phyloP scores from a whole-genome alignment of 257 asterid genomes.

The Capsicum pubescens region DNA sequence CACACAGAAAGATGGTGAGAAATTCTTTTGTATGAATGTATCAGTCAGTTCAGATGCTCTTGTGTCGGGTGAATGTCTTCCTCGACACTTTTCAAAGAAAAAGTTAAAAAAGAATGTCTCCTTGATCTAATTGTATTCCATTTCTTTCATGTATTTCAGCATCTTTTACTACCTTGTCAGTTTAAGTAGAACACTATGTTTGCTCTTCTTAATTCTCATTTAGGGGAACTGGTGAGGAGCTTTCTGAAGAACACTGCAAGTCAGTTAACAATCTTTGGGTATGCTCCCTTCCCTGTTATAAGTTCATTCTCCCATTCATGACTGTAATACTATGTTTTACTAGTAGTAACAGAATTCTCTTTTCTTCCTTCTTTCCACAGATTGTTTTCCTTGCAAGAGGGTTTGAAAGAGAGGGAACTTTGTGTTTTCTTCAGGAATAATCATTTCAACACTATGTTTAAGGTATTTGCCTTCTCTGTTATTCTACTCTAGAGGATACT shows the following conservation, averaged over 20 bases:
- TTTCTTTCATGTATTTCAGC: slow-evolving; percentile 14
- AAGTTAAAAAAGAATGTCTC: background rate
- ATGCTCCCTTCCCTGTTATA: slow-evolving; percentile 39
- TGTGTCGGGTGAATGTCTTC: slow-evolving; percentile 5
- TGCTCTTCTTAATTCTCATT: slow-evolving; percentile 38
- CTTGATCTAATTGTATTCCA: background rate
- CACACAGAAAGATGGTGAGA: slow-evolving; percentile 71
- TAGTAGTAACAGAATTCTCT: slow-evolving; percentile 26
- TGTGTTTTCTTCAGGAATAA: slow-evolving; percentile 96
- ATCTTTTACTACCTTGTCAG: background rate
- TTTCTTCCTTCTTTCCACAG: slow-evolving; percentile 48
- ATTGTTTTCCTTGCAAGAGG: slow-evolving; percentile 83
- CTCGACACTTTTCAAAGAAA: background rate
- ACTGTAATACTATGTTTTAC: slow-evolving; percentile 30
- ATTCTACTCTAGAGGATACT: background rate
- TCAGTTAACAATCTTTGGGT: slow-evolving; percentile 91
- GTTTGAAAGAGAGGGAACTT: slow-evolving; percentile 89
- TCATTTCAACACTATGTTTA: slow-evolving; percentile 98
- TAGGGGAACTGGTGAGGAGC: slow-evolving; percentile 75
- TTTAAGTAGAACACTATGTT: slow-evolving; percentile 26
- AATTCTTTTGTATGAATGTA: slow-evolving; percentile 26
- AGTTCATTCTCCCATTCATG: slow-evolving; percentile 26
- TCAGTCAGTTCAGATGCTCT: background rate
- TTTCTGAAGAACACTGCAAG: slow-evolving; percentile 93
- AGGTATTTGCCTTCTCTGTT: slow-evolving; percentile 50